Evolutionary conservation across 805 yeast genomes (phyloP).

Genomic region (Debaryomyces prosopidis): DNA sequence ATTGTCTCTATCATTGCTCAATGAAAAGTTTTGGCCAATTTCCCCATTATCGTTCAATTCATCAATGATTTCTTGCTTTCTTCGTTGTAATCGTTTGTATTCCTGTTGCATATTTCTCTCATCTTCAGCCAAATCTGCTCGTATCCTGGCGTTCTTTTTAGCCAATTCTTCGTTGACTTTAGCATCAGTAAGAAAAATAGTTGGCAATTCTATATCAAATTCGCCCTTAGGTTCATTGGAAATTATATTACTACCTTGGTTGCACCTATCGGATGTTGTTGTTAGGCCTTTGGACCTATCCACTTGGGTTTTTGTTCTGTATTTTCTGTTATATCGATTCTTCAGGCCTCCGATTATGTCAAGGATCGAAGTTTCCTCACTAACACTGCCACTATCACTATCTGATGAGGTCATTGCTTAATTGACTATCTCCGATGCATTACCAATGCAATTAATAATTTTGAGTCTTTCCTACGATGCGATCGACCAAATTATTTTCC

Average conservation of each 20-base stretch:
- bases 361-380: slow-evolving; percentile 7
- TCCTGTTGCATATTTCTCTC: slow-evolving; percentile 14
- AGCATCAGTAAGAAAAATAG: slow-evolving; percentile 29
- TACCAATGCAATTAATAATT: too few relatives aligned
- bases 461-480: not conserved
- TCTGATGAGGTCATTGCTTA: too few relatives aligned
- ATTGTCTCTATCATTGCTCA: slow-evolving; percentile 16
- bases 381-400: not conserved
- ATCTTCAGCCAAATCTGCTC: slow-evolving; percentile 18
- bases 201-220: slow-evolving; percentile 24
- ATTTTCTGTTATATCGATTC: not conserved
- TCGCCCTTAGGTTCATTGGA: slow-evolving; percentile 9
- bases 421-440: too few relatives aligned
- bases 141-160: slow-evolving; percentile 18
- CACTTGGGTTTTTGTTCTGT: not conserved
- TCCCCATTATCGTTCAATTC: slow-evolving; percentile 37
- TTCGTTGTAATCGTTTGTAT: slow-evolving; percentile 10
- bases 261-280: not conserved
- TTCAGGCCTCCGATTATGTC: slow-evolving; percentile 3
- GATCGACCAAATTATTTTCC: not conserved
- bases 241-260: not conserved
- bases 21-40: slow-evolving; percentile 13
- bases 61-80: slow-evolving; percentile 15
- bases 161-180: slow-evolving; percentile 23
- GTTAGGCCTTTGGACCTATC: not conserved